Conservation (phyloP, 768 basidiomycete genomes). For the Hericium erinaceus region DNA sequence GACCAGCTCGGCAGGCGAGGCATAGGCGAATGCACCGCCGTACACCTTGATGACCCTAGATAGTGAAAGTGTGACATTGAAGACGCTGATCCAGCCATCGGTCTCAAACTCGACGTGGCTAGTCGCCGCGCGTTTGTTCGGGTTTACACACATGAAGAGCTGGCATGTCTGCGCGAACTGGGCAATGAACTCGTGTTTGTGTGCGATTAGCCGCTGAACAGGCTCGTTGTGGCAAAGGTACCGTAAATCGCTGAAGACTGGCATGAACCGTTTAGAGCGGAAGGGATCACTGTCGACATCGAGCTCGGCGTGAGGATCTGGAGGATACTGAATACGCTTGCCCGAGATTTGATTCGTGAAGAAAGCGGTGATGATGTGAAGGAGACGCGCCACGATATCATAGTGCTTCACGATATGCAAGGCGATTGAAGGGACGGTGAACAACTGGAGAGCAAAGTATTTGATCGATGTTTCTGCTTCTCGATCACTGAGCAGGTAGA, state of each 20-base stretch:
- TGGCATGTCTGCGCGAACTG: conserved; percentile 73
- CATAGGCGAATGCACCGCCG: conserved; percentile 70
- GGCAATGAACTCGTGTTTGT: conserved; percentile 53
- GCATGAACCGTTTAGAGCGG: conserved; percentile 94
- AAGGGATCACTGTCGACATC: conserved; percentile 84
- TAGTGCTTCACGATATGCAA: conserved; percentile 67
- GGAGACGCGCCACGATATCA: conserved; percentile 64
- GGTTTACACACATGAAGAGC: conserved; percentile 90
- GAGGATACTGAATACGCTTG: conserved; percentile 47
- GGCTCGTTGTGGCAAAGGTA: conserved; percentile 75
- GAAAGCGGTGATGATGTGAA: conserved; percentile 81
- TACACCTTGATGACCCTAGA: conserved; percentile 84
- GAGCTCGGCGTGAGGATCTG: conserved; percentile 28
- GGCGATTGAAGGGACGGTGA: conserved; percentile 84
- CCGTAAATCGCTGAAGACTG: conserved; percentile 84
- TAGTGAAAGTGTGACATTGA: conserved; percentile 87
- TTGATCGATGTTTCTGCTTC: conserved; percentile 95
- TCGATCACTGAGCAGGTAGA: conserved; percentile 86
- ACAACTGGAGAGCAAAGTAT: conserved; percentile 86
- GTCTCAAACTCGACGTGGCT: conserved; percentile 94
- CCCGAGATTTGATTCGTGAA: conserved; percentile 85
- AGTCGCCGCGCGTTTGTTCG: conserved; percentile 72
- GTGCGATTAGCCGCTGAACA: conserved; percentile 73
- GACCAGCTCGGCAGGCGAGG: conserved; percentile 49
- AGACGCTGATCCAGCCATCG: conserved; percentile 94